Evolutionary conservation across 306 rosid species (phyloP), one percentile per base, ranked within the genome.

Genomic region (Fragaria nilgerrensis): DNA sequence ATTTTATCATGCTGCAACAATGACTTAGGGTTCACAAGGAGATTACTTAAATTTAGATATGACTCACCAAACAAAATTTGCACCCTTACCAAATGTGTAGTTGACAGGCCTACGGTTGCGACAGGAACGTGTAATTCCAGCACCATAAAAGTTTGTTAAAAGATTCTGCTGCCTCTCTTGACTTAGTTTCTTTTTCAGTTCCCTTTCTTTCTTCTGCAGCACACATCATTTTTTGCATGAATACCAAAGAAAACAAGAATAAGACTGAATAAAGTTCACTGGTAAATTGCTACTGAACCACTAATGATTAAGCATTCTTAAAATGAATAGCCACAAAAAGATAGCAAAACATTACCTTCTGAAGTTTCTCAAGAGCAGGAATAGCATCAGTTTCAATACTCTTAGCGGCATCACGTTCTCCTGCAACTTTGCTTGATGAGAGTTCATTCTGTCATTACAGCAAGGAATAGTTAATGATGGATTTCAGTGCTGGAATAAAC

Each of bases 301-400:
- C 36, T 19, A n/a, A 19, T 11, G 20, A 53, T 52, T 25, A 59
- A 59, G 9, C 47, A 23, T 15, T 72, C 47, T 72, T 20, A 72
- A 50, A 75, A 68, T 77, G 22, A n/a, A 61, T 34, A 65, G 73
- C 56, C 52, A 77, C 71, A 75, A 75, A 34, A 20, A 27, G 27
- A 64, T 44, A 56, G 23, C 68, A 37, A 20, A 67, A 63, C 14
- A 56, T 81, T 72, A 88, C 98, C 92, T 79, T 89, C 71, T 68
- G 86, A 74, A 92, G 83, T 76, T 78, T 92, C 78, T 92, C 91
- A 69, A 95, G 90, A 79, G 65, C 75, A 20, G 97, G 97, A 86
- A 95, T 84, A 15, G 82, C 92, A 63, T 92, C 88, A 47, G 76
- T 79, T 78, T 92, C 81, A 70, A 95, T 82, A 83, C 75, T 82